These are phyloP conservation scores for Bretschneidera sinensis DNA, from an alignment of 345 rosid species.

Conservation along the genomic window DNA sequence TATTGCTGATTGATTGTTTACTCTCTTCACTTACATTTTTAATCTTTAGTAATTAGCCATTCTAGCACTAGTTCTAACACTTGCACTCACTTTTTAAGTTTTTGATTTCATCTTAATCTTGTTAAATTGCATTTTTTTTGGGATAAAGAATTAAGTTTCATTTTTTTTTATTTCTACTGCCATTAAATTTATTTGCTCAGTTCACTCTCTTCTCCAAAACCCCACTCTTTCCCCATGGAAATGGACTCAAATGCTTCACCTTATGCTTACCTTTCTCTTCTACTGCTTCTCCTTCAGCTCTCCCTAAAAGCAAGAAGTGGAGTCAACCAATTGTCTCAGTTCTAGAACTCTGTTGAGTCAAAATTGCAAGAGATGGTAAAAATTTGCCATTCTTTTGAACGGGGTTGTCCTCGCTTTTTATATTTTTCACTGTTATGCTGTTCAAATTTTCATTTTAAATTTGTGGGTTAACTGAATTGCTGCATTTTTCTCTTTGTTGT, in stretches of 20 bases:
- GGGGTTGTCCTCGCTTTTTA: neutral
- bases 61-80: no score
- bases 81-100: no score
- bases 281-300: conserved; percentile 30
- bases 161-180: no score
- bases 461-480: neutral
- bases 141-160: no score
- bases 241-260: conserved; percentile 26
- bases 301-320: conserved; percentile 36
- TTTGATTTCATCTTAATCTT: no score
- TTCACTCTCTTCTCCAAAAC: conserved; percentile 34
- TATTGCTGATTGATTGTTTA: no score
- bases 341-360: conserved; percentile 69
- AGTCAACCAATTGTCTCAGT: conserved; percentile 49
- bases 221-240: conserved; percentile 25
- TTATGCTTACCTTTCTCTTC: conserved; percentile 42
- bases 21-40: no score
- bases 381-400: neutral
- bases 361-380: conserved; percentile 63
- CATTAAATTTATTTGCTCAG: conserved; percentile 30
- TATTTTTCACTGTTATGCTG: neutral
- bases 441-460: neutral
- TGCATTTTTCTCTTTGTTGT: conserved; percentile 3
- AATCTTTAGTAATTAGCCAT: no score
- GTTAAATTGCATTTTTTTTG: no score